Conservation (phyloP, 495 filamentous ascomycete genomes). For the Halenospora varia region DNA sequence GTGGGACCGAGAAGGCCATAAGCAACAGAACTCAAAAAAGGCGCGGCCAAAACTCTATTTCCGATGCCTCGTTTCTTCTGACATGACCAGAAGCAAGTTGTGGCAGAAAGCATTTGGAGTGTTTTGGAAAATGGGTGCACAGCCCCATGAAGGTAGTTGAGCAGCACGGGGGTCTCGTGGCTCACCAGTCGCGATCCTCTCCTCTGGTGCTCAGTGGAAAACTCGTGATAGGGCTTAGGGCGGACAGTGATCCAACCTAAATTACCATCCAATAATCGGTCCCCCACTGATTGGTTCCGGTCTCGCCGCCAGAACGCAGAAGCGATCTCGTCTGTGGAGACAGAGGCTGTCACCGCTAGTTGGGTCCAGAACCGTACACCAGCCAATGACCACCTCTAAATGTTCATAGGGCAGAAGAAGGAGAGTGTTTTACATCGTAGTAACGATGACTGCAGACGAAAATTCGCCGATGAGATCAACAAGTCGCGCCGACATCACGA, state of each 20-base stretch:
- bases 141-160: too few species aligned
- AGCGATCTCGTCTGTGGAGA: neutral
- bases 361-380: neutral
- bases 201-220: too few species aligned
- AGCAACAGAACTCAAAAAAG: conserved; percentile 14
- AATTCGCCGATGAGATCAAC: neutral
- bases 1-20: neutral
- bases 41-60: neutral
- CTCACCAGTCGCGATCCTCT: too few species aligned
- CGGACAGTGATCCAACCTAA: neutral
- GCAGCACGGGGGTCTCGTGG: neutral
- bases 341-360: conserved; percentile 8
- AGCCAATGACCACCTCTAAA: neutral
- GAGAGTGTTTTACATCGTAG: neutral
- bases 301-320: conserved; percentile 2
- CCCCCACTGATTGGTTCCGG: too few species aligned
- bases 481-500: conserved; percentile 4
- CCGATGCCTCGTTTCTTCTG: too few species aligned
- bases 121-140: too few species aligned
- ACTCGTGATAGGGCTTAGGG: conserved; percentile 18
- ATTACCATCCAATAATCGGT: too few species aligned
- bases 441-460: conserved; percentile 12
- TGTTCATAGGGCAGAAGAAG: conserved; percentile 7
- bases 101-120: too few species aligned
- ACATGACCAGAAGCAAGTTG: too few species aligned